Percentiles rank a stretch among this genome's conserved stretches.
Conservation (phyloP, 805 yeast species). For the Brettanomyces sp. region DNA sequence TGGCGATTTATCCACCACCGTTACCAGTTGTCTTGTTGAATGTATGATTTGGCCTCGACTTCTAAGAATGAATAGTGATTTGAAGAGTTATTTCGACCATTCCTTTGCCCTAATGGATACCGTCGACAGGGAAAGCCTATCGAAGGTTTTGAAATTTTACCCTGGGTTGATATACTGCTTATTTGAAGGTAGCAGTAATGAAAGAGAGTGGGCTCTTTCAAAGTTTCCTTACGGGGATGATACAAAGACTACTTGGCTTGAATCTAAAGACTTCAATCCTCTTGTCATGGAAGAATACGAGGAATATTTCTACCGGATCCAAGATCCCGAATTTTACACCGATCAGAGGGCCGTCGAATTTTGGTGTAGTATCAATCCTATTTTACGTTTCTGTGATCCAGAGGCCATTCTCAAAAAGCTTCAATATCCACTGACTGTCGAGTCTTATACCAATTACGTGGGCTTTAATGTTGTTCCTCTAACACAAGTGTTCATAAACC, state of each 20-base stretch:
- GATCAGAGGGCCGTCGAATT: slow-evolving; percentile 32
- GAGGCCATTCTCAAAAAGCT: slow-evolving; percentile 25
- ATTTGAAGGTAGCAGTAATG: slow-evolving; percentile 42
- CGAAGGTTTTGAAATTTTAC: slow-evolving; percentile 17
- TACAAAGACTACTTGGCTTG: slow-evolving; percentile 4
- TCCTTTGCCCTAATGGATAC: slow-evolving; percentile 20
- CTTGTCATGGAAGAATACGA: slow-evolving; percentile 48
- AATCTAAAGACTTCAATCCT: slow-evolving; percentile 18
- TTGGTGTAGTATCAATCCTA: slow-evolving; percentile 34
- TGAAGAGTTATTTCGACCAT: slow-evolving; percentile 29
- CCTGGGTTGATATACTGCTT: slow-evolving; percentile 49
- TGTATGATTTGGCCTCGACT: slow-evolving; percentile 45
- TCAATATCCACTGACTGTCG: slow-evolving; percentile 17
- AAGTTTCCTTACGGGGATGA: slow-evolving; percentile 15
- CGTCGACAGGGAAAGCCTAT: slow-evolving; percentile 5
- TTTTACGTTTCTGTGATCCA: slow-evolving; percentile 28
- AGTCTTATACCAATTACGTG: slow-evolving; percentile 12
- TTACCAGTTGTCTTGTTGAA: slow-evolving; percentile 31
- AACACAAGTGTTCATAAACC: slow-evolving; percentile 36
- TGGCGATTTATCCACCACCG: slow-evolving; percentile 5
- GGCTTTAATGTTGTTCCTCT: slow-evolving; percentile 27
- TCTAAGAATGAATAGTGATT: slow-evolving; percentile 28
- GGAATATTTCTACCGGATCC: slow-evolving; percentile 41
- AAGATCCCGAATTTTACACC: slow-evolving; percentile 40
- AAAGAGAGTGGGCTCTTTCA: slow-evolving; percentile 40